Evolutionary conservation across 2,329 filamentous ascomycete genomes (phyloP).

Genomic region (Clonostachys sp.): DNA sequence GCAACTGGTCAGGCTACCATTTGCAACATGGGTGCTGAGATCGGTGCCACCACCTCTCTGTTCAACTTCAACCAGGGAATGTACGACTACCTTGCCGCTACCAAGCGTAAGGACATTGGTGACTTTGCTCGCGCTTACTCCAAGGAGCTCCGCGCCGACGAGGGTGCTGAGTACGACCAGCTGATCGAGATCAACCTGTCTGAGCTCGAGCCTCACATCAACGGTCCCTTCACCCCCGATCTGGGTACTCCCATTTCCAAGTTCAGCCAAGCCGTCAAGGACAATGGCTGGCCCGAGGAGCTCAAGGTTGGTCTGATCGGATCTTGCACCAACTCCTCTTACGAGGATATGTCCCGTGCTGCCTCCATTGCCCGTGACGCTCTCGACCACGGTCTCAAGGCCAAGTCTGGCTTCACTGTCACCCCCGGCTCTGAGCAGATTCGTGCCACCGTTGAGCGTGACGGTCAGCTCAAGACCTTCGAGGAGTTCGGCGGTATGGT

Average conservation of each 20-base stretch:
- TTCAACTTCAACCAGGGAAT: slow-evolving; percentile 99
- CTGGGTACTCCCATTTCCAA: slow-evolving; percentile 96
- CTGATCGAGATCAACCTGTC: slow-evolving; percentile 93
- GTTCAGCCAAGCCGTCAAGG: slow-evolving; percentile 90
- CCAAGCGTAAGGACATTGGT: slow-evolving; percentile 85
- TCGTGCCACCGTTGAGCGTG: slow-evolving; percentile 83
- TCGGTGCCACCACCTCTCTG: slow-evolving; percentile 83
- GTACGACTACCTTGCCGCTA: slow-evolving; percentile 91
- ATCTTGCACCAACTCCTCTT: slow-evolving; percentile 91
- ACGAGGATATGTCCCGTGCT: slow-evolving; percentile 88
- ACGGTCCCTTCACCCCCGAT: slow-evolving; percentile 98
- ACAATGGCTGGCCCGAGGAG: slow-evolving; percentile 93
- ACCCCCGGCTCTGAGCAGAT: slow-evolving; percentile 98
- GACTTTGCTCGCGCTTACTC: slow-evolving; percentile 85
- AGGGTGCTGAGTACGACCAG: slow-evolving; percentile 93
- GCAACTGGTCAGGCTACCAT: slow-evolving; percentile 88
- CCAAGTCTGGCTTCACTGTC: slow-evolving; percentile 89
- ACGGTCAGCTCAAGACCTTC: slow-evolving; percentile 89
- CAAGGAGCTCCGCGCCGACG: slow-evolving; percentile 79
- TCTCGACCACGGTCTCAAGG: slow-evolving; percentile 86
- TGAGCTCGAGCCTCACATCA: slow-evolving; percentile 92
- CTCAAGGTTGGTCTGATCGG: slow-evolving; percentile 96
- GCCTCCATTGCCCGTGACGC: slow-evolving; percentile 90
- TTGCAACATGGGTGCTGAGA: slow-evolving; percentile 67
- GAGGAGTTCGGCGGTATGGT: slow-evolving; percentile 95